Percentiles rank a stretch among this genome's conserved stretches.
Evolutionary conservation across 306 rosid species (phyloP).

Genomic region (Quercus berberidifolia): DNA sequence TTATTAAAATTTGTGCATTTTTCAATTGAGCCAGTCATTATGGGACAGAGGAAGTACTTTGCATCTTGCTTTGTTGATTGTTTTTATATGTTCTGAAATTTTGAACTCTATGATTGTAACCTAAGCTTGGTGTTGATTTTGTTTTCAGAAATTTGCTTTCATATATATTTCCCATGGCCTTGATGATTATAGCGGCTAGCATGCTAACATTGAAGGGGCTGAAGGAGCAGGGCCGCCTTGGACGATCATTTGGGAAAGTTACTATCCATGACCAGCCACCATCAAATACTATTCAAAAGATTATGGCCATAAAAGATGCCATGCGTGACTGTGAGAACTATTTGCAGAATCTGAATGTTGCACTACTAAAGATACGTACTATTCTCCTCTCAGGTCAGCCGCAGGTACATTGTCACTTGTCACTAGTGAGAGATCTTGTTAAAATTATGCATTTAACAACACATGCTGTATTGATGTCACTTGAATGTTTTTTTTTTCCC

Average conservation of each 20-base stretch:
- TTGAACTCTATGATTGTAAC: neutral
- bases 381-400: constrained; percentile 87
- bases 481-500: neutral
- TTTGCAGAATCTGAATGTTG: constrained; percentile 74
- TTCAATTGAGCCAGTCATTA: neutral
- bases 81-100: neutral
- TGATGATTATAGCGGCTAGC: constrained; percentile 65
- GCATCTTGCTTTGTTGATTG: neutral
- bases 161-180: constrained; percentile 59
- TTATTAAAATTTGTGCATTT: neutral
- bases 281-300: constrained; percentile 90
- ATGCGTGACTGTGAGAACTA: constrained; percentile 78
- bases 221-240: constrained; percentile 96
- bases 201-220: constrained; percentile 84
- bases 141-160: constrained; percentile 76
- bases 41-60: neutral
- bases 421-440: constrained; percentile 13
- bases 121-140: constrained; percentile 26
- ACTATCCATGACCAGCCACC: constrained; percentile 90
- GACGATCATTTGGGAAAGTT: constrained; percentile 77
- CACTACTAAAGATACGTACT: constrained; percentile 74
- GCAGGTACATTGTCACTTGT: constrained; percentile 51
- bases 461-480: constrained; percentile 1
- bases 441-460: neutral
- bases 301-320: constrained; percentile 90